A percentile compares a stretch with the other conserved stretches of the same genome.
These are phyloP conservation scores for Starmera amethionina DNA, from an alignment of 805 yeast species.

Conservation along the genomic window DNA sequence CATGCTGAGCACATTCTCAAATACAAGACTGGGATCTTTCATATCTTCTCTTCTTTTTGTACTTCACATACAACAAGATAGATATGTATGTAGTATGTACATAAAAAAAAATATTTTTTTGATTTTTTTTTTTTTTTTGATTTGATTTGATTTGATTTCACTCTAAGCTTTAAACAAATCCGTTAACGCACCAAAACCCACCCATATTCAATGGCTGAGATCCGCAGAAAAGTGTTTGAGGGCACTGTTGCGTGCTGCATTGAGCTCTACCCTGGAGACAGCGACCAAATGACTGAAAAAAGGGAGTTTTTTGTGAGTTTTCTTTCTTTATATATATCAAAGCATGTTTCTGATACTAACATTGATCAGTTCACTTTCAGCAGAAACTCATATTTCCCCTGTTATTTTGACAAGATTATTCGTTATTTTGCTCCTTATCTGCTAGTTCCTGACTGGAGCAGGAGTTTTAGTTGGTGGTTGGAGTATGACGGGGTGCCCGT, in stretches of 20 bases:
- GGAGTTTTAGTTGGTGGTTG: constrained; percentile 45
- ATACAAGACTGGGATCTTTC: too few relatives aligned
- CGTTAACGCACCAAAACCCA: too few relatives aligned
- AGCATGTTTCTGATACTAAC: neutral
- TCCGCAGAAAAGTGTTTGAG: constrained; percentile 39
- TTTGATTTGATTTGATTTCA: too few relatives aligned
- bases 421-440: constrained; percentile 27
- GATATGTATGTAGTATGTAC: too few relatives aligned
- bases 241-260: constrained; percentile 41
- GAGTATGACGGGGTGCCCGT: constrained; percentile 56
- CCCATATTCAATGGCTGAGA: constrained; percentile 14
- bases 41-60: too few relatives aligned
- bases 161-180: too few relatives aligned
- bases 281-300: constrained; percentile 10
- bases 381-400: constrained; percentile 46
- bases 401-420: constrained; percentile 27
- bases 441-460: constrained; percentile 17
- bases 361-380: constrained; percentile 12
- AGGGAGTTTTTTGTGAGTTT: constrained; percentile 6
- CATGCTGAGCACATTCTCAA: too few relatives aligned
- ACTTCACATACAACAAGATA: too few relatives aligned
- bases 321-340: too few relatives aligned
- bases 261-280: constrained; percentile 15
- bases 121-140: too few relatives aligned
- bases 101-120: too few relatives aligned